These are phyloP conservation scores for Toxicodendron radicans DNA, from an alignment of 345 rosid genomes.

Conservation along the genomic window DNA sequence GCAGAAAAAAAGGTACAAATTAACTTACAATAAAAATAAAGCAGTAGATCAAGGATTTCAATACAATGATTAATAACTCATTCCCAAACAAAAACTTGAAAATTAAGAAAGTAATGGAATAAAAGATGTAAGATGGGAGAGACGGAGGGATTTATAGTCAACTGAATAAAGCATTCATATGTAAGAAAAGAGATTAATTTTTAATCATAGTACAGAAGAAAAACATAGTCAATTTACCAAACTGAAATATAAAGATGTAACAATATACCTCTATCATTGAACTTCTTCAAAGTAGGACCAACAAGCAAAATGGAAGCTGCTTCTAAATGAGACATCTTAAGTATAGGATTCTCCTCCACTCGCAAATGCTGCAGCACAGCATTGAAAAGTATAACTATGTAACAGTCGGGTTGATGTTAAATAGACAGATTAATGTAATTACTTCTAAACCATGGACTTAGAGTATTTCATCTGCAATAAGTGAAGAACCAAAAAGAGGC, in stretches of 20 bases:
- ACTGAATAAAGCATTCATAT: too few species aligned
- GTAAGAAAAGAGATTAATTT: not conserved
- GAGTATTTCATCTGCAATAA: not conserved
- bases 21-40: not conserved
- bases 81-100: not conserved
- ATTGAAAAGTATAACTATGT: constrained; percentile 1
- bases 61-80: not conserved
- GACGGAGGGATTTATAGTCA: not conserved
- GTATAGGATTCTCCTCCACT: constrained; percentile 95
- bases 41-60: constrained; percentile 2
- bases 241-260: constrained; percentile 11
- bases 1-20: constrained; percentile 6
- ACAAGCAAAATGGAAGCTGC: constrained; percentile 93
- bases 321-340: constrained; percentile 92
- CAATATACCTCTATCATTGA: constrained; percentile 89
- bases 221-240: not conserved
- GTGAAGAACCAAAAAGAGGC: not conserved
- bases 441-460: not conserved
- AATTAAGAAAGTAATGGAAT: not conserved
- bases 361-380: constrained; percentile 77
- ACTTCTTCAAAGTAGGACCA: constrained; percentile 93
- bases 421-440: not conserved
- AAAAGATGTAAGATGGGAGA: not conserved
- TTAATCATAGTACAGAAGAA: not conserved
- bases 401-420: not conserved